Conservation (phyloP, 2,329 filamentous ascomycete species). For the Fusarium penzigii region DNA sequence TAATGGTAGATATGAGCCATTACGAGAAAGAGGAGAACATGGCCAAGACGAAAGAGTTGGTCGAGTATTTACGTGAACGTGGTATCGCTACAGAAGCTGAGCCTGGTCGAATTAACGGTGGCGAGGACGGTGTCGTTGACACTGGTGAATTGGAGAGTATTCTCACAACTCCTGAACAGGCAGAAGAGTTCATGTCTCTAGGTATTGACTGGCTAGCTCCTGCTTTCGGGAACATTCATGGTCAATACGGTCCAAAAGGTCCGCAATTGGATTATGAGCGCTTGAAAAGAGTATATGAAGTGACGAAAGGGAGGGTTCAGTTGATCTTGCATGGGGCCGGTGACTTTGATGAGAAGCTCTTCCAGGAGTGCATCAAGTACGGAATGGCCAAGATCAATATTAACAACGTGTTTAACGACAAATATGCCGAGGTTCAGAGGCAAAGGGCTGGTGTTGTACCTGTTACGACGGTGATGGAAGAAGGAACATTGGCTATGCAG, state of each 20-base stretch:
- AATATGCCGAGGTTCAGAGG: conserved; percentile 44
- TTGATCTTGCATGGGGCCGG: conserved; percentile 51
- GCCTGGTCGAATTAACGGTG: conserved; percentile 33
- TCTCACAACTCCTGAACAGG: conserved; percentile 68
- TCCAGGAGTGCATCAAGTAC: conserved; percentile 43
- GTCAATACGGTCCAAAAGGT: conserved; percentile 67
- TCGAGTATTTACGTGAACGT: conserved; percentile 58
- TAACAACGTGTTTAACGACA: conserved; percentile 51
- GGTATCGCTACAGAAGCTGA: conserved; percentile 70
- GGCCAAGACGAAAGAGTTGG: conserved; percentile 46
- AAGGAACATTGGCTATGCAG: conserved; percentile 47
- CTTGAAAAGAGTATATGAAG: conserved; percentile 35
- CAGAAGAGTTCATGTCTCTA: conserved; percentile 66
- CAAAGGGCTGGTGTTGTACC: conserved; percentile 44
- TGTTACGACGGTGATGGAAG: conserved; percentile 48
- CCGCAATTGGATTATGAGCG: conserved; percentile 14
- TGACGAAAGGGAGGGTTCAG: conserved; percentile 44
- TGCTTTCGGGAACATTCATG: conserved; percentile 75
- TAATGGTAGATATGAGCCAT: conserved; percentile 79
- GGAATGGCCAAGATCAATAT: conserved; percentile 51
- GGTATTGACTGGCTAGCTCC: conserved; percentile 74
- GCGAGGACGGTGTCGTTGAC: conserved; percentile 70
- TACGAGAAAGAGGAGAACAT: conserved; percentile 71
- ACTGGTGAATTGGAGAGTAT: conserved; percentile 44
- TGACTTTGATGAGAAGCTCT: conserved; percentile 45